Percentiles rank a stretch among this genome's conserved stretches.
Conservation (phyloP, 2,329 filamentous ascomycete species). For the Lomentospora prolificans region DNA sequence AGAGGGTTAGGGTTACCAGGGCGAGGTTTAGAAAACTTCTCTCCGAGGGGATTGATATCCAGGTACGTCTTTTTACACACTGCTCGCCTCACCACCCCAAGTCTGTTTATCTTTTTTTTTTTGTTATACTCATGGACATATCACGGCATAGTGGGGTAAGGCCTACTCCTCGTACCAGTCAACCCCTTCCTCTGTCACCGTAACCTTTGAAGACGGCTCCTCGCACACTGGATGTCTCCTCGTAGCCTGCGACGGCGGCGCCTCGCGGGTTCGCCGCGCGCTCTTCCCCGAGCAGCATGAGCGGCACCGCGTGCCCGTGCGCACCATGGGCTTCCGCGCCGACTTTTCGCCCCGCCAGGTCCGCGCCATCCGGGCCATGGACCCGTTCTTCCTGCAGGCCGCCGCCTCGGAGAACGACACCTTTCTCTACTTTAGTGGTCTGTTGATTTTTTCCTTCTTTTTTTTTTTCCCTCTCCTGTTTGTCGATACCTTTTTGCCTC, state of each 20-base stretch:
- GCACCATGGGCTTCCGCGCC: conserved; percentile 36
- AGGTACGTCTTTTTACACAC: conserved; percentile 21
- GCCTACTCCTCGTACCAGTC: conserved; percentile 22
- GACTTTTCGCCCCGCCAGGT: conserved; percentile 30
- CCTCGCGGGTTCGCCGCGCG: conserved; percentile 29
- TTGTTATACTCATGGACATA: background rate
- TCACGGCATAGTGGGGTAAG: conserved; percentile 28
- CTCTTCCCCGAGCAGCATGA: conserved; percentile 24
- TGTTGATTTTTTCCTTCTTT: conserved; percentile 10
- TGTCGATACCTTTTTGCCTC: too few species aligned
- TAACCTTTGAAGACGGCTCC: conserved; percentile 36
- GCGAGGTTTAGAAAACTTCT: conserved; percentile 35
- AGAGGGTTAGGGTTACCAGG: conserved; percentile 37
- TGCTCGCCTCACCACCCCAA: background rate
- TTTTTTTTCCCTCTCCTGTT: background rate
- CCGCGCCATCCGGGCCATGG: conserved; percentile 31
- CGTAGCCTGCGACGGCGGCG: conserved; percentile 40
- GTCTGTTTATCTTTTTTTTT: background rate
- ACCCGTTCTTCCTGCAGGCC: conserved; percentile 46
- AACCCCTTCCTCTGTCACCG: conserved; percentile 24
- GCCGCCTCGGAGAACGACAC: conserved; percentile 38
- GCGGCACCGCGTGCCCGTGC: conserved; percentile 34
- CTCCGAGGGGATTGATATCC: conserved; percentile 33
- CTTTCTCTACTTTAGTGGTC: conserved; percentile 43
- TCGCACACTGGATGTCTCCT: conserved; percentile 31